These are phyloP conservation scores for Carex scoparia DNA, from an alignment of 176 grass and related monocot genomes.

Conservation along the genomic window DNA sequence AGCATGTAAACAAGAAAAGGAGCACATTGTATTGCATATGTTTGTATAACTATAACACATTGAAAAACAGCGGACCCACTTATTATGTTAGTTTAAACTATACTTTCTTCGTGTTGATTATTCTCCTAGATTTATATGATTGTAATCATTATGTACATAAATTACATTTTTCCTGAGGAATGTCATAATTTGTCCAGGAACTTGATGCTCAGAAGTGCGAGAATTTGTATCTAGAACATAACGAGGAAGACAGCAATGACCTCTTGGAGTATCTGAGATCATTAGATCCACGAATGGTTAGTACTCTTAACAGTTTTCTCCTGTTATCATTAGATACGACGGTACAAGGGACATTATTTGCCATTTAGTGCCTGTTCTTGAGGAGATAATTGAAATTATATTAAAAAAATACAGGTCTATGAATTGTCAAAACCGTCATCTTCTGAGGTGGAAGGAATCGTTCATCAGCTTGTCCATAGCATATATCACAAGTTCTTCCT, in stretches of 20 bases:
- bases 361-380: not conserved
- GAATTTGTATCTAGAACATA: constrained; percentile 25
- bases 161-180: not conserved
- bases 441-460: constrained; percentile 38
- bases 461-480: constrained; percentile 32
- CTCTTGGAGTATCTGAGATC: constrained; percentile 46
- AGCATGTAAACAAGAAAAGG: not conserved
- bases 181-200: constrained; percentile 18
- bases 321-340: not conserved
- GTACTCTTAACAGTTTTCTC: not conserved
- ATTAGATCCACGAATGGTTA: constrained; percentile 37
- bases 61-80: not conserved
- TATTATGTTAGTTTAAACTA: not conserved
- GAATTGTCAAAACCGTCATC: constrained; percentile 40
- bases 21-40: no score
- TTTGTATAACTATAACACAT: no score
- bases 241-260: constrained; percentile 34
- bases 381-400: not conserved
- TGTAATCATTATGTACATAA: not conserved
- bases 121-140: not conserved
- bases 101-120: not conserved
- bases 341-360: not conserved
- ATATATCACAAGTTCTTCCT: constrained; percentile 28
- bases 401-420: constrained; percentile 17
- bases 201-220: constrained; percentile 28